A percentile compares a stretch with the other conserved stretches of the same genome.
Conservation (phyloP, 2,329 filamentous ascomycete species). For the Ambrosiella cleistominuta region DNA sequence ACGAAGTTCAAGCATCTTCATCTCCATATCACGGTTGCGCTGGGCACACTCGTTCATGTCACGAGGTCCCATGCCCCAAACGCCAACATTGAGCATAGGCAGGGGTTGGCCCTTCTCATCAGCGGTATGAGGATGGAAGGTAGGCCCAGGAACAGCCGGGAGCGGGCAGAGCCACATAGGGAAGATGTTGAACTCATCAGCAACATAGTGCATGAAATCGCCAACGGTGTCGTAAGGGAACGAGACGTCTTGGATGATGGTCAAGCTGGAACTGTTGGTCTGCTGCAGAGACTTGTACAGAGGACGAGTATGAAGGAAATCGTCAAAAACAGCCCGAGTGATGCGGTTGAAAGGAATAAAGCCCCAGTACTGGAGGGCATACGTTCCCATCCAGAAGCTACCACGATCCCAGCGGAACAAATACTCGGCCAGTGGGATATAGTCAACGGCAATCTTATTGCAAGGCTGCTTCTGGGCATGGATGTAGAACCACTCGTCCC, state of each 20-base stretch:
- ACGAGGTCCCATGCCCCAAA: conserved; percentile 36
- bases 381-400: conserved; percentile 48
- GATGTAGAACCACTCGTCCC: conserved; percentile 59
- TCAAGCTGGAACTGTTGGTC: conserved; percentile 39
- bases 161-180: conserved; percentile 41
- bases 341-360: conserved; percentile 44
- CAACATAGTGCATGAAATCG: conserved; percentile 32
- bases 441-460: conserved; percentile 25
- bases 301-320: conserved; percentile 44
- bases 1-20: conserved; percentile 36
- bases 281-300: conserved; percentile 49
- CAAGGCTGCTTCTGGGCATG: conserved; percentile 35
- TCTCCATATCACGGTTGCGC: conserved; percentile 41
- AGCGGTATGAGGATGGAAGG: conserved; percentile 19
- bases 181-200: conserved; percentile 29
- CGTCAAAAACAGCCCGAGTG: conserved; percentile 43
- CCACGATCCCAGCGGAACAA: conserved; percentile 56
- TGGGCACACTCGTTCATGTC: conserved; percentile 19
- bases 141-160: conserved; percentile 22
- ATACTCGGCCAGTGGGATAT: conserved; percentile 46
- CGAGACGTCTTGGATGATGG: conserved; percentile 48
- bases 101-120: conserved; percentile 14
- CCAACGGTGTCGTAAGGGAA: conserved; percentile 27
- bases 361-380: conserved; percentile 45
- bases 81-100: conserved; percentile 40